These are phyloP conservation scores for Boletus sp. DNA, from an alignment of 768 basidiomycete species.

Conservation along the genomic window DNA sequence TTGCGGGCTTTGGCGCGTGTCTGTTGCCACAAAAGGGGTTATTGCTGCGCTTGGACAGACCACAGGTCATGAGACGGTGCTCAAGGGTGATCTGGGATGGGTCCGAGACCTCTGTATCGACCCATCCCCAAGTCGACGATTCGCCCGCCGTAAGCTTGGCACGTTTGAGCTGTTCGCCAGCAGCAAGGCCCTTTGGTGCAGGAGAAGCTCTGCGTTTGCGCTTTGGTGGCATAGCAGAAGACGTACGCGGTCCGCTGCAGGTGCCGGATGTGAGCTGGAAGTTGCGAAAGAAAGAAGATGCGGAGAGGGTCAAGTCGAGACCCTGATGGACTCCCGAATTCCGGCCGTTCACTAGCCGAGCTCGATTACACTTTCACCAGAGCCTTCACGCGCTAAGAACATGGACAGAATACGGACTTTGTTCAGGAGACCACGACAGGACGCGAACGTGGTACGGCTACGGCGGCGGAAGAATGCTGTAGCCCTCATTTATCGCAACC, in stretches of 20 bases:
- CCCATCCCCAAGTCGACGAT: constrained; percentile 76
- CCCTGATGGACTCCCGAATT: constrained; percentile 24
- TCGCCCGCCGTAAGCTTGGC: constrained; percentile 45
- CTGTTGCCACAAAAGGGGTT: constrained; percentile 60
- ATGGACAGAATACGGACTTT: constrained; percentile 26
- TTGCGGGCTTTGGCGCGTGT: constrained; percentile 35
- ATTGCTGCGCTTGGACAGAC: constrained; percentile 52
- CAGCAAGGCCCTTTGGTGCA: constrained; percentile 48
- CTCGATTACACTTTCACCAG: background rate
- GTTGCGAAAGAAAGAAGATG: constrained; percentile 9
- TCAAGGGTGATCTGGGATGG: constrained; percentile 61
- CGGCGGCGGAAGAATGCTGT: constrained; percentile 43
- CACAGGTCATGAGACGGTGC: constrained; percentile 67
- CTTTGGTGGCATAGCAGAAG: constrained; percentile 50
- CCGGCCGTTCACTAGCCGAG: constrained; percentile 18
- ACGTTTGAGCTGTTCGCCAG: constrained; percentile 65
- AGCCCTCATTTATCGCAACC: constrained; percentile 32
- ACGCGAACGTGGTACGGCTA: constrained; percentile 41
- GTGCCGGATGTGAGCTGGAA: constrained; percentile 3
- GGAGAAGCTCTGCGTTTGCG: constrained; percentile 55
- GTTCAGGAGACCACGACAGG: constrained; percentile 18
- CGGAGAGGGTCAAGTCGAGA: constrained; percentile 8
- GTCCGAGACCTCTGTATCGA: constrained; percentile 59
- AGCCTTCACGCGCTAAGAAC: background rate
- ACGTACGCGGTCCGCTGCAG: background rate